Conservation (phyloP, 1,284 basidiomycete genomes). For the Tylopilus sp. region DNA sequence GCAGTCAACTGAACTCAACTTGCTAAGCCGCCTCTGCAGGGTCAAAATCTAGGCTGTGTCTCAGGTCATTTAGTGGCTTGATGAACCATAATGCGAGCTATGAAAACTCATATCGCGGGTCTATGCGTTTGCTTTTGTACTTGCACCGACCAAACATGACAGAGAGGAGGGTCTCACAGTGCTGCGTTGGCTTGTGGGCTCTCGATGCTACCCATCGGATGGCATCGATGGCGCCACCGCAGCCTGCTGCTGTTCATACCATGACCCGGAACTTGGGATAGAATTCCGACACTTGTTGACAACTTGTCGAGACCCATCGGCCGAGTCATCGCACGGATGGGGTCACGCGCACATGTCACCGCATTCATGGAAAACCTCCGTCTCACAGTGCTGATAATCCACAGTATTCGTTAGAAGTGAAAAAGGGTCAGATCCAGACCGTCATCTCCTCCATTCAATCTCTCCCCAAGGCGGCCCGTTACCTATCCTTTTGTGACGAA, state of each 20-base stretch:
- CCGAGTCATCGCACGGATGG: background rate
- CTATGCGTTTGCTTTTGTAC: background rate
- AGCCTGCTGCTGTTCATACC: slow-evolving; percentile 5
- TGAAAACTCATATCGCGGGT: slow-evolving; percentile 6
- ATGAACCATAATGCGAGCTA: slow-evolving; percentile 15
- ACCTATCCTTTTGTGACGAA: slow-evolving; percentile 6
- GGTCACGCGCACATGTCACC: background rate
- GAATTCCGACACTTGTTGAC: slow-evolving; percentile 1
- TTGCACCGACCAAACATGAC: background rate
- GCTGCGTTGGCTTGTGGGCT: slow-evolving; percentile 8
- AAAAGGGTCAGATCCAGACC: slow-evolving; percentile 6
- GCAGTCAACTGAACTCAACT: background rate
- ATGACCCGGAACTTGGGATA: background rate
- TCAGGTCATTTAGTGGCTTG: slow-evolving; percentile 32
- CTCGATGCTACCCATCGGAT: slow-evolving; percentile 11
- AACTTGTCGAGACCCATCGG: background rate
- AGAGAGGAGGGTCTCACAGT: slow-evolving; percentile 13
- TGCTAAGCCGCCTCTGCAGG: background rate
- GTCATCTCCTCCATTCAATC: slow-evolving; percentile 3
- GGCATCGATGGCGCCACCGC: slow-evolving; percentile 23
- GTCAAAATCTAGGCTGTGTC: slow-evolving; percentile 12
- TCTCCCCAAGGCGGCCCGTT: background rate
- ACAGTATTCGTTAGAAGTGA: slow-evolving; percentile 8
- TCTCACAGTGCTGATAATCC: slow-evolving; percentile 3
- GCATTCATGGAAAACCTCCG: background rate